These are phyloP conservation scores for Hypoxylon cercidicola DNA, from an alignment of 495 filamentous ascomycete species.

Conservation along the genomic window DNA sequence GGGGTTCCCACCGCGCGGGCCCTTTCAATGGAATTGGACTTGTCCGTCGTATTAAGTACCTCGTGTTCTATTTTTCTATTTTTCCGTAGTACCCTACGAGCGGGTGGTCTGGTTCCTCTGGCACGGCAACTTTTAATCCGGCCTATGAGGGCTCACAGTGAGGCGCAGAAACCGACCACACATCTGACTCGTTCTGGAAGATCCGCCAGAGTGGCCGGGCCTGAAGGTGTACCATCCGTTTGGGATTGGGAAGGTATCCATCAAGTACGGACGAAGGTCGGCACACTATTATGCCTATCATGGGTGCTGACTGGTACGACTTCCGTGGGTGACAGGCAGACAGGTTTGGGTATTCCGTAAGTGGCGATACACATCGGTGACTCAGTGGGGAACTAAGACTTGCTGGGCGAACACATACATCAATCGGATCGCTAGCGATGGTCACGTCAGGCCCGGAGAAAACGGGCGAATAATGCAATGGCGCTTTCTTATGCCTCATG, in stretches of 20 bases:
- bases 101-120: conserved; percentile 18
- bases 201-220: conserved; percentile 32
- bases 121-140: conserved; percentile 16
- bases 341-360: conserved; percentile 18
- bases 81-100: conserved; percentile 13
- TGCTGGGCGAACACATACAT: conserved; percentile 31
- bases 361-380: conserved; percentile 33
- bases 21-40: conserved; percentile 19
- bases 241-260: conserved; percentile 37
- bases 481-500: conserved; percentile 19
- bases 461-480: conserved; percentile 25
- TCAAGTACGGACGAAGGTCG: conserved; percentile 17
- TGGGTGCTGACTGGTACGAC: conserved; percentile 16
- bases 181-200: conserved; percentile 26
- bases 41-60: conserved; percentile 21
- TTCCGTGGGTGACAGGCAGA: conserved; percentile 25
- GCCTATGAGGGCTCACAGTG: conserved; percentile 8
- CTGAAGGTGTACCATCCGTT: conserved; percentile 34
- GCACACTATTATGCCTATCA: conserved; percentile 18
- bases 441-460: conserved; percentile 29
- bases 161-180: conserved; percentile 3
- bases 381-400: conserved; percentile 35
- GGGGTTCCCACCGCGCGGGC: conserved; percentile 2
- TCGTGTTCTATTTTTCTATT: conserved; percentile 29
- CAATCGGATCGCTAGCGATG: conserved; percentile 34